Evolutionary conservation across 1,284 basidiomycete genomes (phyloP).

Genomic region (Termitomyces sp.): DNA sequence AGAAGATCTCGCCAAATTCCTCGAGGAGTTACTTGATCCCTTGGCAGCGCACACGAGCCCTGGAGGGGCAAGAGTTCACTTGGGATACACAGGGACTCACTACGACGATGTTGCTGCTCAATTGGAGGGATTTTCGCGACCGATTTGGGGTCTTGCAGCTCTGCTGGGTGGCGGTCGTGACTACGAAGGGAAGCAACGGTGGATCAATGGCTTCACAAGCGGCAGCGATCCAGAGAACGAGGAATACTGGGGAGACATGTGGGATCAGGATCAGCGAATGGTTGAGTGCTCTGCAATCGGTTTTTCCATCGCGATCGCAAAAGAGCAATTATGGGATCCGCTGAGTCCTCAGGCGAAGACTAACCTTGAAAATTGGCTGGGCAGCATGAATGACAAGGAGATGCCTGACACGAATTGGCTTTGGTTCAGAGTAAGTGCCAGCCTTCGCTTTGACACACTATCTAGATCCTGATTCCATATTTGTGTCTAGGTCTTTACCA

Average conservation of each 20-base stretch:
- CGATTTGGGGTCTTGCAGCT: slow-evolving; percentile 71
- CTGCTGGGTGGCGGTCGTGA: slow-evolving; percentile 59
- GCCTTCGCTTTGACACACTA: not conserved
- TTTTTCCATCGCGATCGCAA: slow-evolving; percentile 63
- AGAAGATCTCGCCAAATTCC: slow-evolving; percentile 51
- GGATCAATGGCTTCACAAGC: slow-evolving; percentile 60
- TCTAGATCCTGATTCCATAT: not conserved
- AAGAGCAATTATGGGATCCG: slow-evolving; percentile 61
- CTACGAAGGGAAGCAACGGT: slow-evolving; percentile 52
- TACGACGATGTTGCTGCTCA: slow-evolving; percentile 72
- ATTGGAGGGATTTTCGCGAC: slow-evolving; percentile 72
- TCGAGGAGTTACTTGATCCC: slow-evolving; percentile 59
- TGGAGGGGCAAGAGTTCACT: slow-evolving; percentile 64
- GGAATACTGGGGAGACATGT: slow-evolving; percentile 76
- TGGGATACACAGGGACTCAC: slow-evolving; percentile 71
- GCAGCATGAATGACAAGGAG: slow-evolving; percentile 72
- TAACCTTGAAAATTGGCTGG: slow-evolving; percentile 63
- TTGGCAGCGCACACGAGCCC: slow-evolving; percentile 66
- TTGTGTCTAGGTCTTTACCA: slow-evolving; percentile 59
- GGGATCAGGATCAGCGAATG: slow-evolving; percentile 76
- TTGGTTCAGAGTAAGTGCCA: slow-evolving; percentile 61
- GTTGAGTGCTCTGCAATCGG: slow-evolving; percentile 78
- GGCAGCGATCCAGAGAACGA: slow-evolving; percentile 60
- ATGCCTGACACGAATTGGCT: slow-evolving; percentile 78
- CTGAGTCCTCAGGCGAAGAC: slow-evolving; percentile 48